These are phyloP conservation scores for Allium cepa DNA, from an alignment of 106 monocot genomes.

Conservation along the genomic window DNA sequence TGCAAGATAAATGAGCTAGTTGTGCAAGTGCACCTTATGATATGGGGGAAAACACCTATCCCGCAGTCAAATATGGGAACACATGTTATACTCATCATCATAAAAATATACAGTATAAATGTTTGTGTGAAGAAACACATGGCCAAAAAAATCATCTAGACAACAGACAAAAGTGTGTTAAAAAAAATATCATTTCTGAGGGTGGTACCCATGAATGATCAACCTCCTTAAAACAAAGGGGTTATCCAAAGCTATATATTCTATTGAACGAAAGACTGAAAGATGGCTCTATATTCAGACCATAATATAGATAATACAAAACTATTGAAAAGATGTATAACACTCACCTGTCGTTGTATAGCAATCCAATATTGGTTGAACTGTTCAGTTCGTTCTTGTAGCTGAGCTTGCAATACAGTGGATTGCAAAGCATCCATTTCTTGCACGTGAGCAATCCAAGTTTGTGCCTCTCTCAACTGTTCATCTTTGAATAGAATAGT, in stretches of 20 bases:
- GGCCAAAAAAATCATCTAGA: neutral
- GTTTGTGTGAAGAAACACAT: neutral
- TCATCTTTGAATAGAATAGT: slow-evolving; percentile 80
- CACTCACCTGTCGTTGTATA: slow-evolving; percentile 62
- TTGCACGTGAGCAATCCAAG: slow-evolving; percentile 73
- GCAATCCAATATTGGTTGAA: slow-evolving; percentile 80
- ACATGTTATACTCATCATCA: no score
- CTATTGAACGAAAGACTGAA: no score
- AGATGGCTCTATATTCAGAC: neutral
- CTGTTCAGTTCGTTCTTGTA: slow-evolving; percentile 80
- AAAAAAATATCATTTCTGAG: no score
- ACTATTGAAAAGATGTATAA: neutral
- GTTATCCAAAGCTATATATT: no score
- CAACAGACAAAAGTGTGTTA: neutral
- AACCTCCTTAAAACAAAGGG: no score
- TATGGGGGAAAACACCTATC: no score
- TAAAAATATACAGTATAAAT: neutral
- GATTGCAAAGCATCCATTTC: slow-evolving; percentile 84
- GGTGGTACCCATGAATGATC: no score
- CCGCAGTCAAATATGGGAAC: no score
- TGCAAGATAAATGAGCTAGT: neutral
- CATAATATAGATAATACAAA: neutral
- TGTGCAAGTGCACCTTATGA: neutral
- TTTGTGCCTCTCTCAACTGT: slow-evolving; percentile 78
- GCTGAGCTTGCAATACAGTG: slow-evolving; percentile 68